phyloP scores from a whole-genome alignment of 208 protist genomes.

The Leishmania major region DNA sequence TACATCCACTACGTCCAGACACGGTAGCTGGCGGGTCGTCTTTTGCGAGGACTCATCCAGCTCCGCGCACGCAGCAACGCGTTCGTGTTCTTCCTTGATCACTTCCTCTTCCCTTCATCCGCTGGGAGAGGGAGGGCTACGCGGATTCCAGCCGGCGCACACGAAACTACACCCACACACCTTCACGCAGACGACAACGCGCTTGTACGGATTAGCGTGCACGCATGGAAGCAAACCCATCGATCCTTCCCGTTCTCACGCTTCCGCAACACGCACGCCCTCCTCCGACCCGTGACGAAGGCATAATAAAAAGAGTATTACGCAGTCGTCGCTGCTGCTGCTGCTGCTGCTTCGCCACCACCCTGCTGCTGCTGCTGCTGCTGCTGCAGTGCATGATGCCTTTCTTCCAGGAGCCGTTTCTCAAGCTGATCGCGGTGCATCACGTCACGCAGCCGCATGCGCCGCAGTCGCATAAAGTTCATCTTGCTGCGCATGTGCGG shows the following conservation, averaged over 20 bases:
- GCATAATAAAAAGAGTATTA: no score
- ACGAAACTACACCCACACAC: no score
- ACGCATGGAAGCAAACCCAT: no score
- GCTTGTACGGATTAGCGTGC: no score
- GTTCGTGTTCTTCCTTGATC: background rate
- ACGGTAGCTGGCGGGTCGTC: background rate
- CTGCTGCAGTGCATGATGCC: conserved; percentile 27
- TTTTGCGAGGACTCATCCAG: background rate
- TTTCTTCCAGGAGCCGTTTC: conserved; percentile 70
- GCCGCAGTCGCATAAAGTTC: conserved; percentile 84
- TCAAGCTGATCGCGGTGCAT: conserved; percentile 81
- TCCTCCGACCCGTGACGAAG: background rate
- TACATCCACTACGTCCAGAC: background rate
- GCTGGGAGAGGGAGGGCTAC: background rate
- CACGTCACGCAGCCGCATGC: conserved; percentile 83
- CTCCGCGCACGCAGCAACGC: background rate
- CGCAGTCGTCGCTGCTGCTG: background rate
- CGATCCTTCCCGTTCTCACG: no score
- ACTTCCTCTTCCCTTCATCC: background rate
- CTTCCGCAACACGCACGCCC: no score
- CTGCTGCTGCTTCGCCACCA: background rate
- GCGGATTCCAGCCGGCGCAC: background rate
- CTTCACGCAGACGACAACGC: no score
- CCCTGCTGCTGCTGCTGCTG: background rate
- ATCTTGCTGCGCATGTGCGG: conserved; percentile 68